Evolutionary conservation across 306 rosid species (phyloP), one percentile per base, ranked within the genome.

Genomic region (Lathyrus tuberosus): DNA sequence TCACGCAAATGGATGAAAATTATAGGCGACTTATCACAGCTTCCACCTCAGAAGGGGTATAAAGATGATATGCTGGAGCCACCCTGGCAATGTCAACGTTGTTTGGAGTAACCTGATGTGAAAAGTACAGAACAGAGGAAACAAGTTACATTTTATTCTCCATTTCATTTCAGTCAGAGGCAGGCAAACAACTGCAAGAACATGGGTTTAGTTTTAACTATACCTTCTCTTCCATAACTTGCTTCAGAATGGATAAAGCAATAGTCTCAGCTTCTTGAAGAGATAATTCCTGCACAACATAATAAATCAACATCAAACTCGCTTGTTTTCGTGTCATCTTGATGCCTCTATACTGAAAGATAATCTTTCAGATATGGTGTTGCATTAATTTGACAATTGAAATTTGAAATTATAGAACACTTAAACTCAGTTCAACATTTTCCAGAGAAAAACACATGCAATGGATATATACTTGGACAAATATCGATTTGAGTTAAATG

Each of bases 151-250:
- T 17, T 51, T 42, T 66, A 15, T 10, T 42, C 67, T 44, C 33
- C 37, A 43, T 64, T 40, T 20, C 14, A 26, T 72, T 76, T 38
- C 46, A 2, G 51, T 18, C 51, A 8, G 51, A 22, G 16, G 62
- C 8, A 35, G 20, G 11, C 10, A 54, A 63, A 54, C 51, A 76
- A 14, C 59, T 16, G 3, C 38, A 20, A 71, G 17, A 10, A 30
- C 43, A 72, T 6, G 47, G 16, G 49, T 61, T 31, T 38, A 37
- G 48, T 74, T 48, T 73, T 35, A 44, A 38, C 24, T 40, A 75
- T 75, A 94, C 99, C 99, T 94, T 94, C 85, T 94, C 99, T 87
- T 94, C 99, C 99, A 94, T 94, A 44, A 91, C 99, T 81, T 94
- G 99, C 85, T 91, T 94, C 81, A 94, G 89, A 78, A 94, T 94